Evolutionary conservation across 2,329 filamentous ascomycete genomes (phyloP).

Genomic region (Colletotrichum sp.): DNA sequence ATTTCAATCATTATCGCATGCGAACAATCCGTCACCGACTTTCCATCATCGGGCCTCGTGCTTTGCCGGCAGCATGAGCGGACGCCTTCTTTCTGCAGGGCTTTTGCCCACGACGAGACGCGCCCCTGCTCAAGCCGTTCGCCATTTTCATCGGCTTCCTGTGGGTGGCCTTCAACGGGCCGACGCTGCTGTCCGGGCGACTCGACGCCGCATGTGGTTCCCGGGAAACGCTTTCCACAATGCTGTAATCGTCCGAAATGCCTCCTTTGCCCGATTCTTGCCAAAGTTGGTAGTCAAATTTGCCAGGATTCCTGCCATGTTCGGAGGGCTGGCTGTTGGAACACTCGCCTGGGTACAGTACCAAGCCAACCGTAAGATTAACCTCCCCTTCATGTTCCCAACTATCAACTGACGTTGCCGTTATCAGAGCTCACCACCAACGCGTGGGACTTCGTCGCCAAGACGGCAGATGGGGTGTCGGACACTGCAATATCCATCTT

Average conservation of each 20-base stretch:
- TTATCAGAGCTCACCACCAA: conserved; percentile 73
- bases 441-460: conserved; percentile 76
- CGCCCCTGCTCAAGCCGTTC: conserved; percentile 58
- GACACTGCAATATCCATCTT: conserved; percentile 73
- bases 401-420: background rate
- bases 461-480: conserved; percentile 74
- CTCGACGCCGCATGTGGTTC: conserved; percentile 75
- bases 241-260: conserved; percentile 67
- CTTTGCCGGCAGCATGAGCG: conserved; percentile 61
- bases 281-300: conserved; percentile 94
- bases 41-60: background rate
- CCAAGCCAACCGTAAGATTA: conserved; percentile 79
- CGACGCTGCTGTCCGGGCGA: conserved; percentile 65
- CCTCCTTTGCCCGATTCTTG: conserved; percentile 69
- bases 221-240: conserved; percentile 86
- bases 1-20: background rate
- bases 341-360: conserved; percentile 94
- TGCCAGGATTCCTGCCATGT: conserved; percentile 84
- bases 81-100: conserved; percentile 77
- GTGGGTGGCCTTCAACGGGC: conserved; percentile 73
- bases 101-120: conserved; percentile 71
- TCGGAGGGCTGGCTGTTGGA: conserved; percentile 86
- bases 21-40: background rate
- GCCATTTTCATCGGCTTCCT: conserved; percentile 70
- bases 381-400: background rate